A percentile compares a stretch with the other conserved stretches of the same genome.
Conservation (phyloP, 2,329 filamentous ascomycete species). For the Podosphaera fusca region DNA sequence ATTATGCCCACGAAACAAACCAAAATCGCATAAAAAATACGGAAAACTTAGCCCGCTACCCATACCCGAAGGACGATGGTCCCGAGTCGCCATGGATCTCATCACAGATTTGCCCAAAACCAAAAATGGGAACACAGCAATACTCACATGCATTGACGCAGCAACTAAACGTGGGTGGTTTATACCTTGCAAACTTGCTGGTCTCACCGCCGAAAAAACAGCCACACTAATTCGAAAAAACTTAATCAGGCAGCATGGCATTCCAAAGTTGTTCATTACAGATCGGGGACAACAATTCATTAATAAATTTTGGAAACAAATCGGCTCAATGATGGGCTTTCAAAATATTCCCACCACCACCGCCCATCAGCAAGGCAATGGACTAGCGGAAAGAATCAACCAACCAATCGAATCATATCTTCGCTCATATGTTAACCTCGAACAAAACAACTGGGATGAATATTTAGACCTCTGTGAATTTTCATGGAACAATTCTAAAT, state of each 20-base stretch:
- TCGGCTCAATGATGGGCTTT: not conserved
- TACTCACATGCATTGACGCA: slow-evolving; percentile 1
- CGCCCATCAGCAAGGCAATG: not conserved
- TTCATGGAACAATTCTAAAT: not conserved
- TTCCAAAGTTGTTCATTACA: not conserved
- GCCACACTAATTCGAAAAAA: too few species aligned
- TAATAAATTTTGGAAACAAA: not conserved
- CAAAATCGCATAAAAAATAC: not conserved
- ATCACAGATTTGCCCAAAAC: not conserved
- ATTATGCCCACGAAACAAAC: not conserved
- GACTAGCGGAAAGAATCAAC: not conserved
- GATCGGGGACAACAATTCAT: not conserved
- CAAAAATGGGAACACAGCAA: not conserved
- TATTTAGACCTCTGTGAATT: not conserved
- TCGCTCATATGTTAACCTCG: slow-evolving; percentile 3
- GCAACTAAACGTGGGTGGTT: not conserved
- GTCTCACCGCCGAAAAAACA: not conserved
- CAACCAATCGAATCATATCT: slow-evolving; percentile 2
- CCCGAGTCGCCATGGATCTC: not conserved
- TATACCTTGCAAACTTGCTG: not conserved
- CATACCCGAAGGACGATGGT: not conserved
- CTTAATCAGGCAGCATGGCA: not conserved
- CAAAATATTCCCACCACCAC: not conserved
- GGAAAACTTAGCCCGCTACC: not conserved
- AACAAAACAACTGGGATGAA: slow-evolving; percentile 3